Evolutionary conservation across 768 basidiomycete genomes (phyloP), one percentile per base, ranked within the genome.

Genomic region (Boletus subparvulus): DNA sequence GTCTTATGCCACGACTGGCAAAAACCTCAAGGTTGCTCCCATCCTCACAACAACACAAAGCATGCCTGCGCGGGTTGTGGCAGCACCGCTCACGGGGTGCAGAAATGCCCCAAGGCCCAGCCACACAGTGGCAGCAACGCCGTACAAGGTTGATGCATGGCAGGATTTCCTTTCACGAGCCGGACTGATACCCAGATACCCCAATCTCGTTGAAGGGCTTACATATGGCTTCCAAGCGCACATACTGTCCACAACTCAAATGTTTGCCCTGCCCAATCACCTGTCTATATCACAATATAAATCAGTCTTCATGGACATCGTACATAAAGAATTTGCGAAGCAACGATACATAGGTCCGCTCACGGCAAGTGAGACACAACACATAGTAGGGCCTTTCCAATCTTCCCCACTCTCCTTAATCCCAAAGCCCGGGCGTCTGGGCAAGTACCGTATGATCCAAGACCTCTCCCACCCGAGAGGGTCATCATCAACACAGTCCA

Each of bases 381-480:
- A 2, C 0, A 2, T 28, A 3, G 47, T 74, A 1, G 71, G 74
- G 0, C 66, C 52, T 0, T 75, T 75, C 41, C 73, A 73, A 17
- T 59, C 11, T 50, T 67, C 51, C 3, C 69, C 73, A 0, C 42
- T 75, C 0, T 69, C 66, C 0, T 43, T 75, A 33, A 33, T 33
- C 3, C 26, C 26, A 3, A 28, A 28, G 26, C 26, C 26, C 0
- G 26, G 26, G 26, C 3, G 3, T 3, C 26, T 3, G 4, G 26
- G 26, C 3, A 28, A 28, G 6, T 28, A 4, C 6, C 26, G 26
- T 6, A 28, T 28, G 26, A 28, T 28, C 26, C 26, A 33, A 33
- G 33, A 33, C 5, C 33, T 33, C 36, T 37, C 36, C 2, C 36
- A 37, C 16, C 36, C 8, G 7, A 37, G 36, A 37, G 35, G 35